These are phyloP conservation scores for Aspergillus cavernicola DNA, from an alignment of 495 filamentous ascomycete genomes.

Conservation along the genomic window DNA sequence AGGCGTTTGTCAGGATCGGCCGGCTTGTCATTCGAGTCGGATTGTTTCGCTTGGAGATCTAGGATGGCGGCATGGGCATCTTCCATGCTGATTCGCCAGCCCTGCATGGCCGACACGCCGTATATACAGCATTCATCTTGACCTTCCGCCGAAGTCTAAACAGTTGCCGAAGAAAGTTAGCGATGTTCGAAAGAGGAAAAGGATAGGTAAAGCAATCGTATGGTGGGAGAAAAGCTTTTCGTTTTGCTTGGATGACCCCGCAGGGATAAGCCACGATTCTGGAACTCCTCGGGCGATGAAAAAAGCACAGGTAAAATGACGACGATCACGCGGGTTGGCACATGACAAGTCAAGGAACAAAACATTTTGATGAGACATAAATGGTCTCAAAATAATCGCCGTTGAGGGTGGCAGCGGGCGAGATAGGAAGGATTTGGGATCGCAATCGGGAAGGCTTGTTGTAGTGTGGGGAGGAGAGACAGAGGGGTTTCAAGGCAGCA, in stretches of 20 bases:
- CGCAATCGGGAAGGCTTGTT: slow-evolving; percentile 15
- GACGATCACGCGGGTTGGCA: slow-evolving; percentile 3
- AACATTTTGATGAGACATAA: not conserved
- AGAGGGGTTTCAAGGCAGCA: slow-evolving; percentile 18
- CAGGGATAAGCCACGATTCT: slow-evolving; percentile 16
- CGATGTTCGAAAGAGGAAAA: not conserved
- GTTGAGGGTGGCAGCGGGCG: not conserved
- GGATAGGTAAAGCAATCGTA: slow-evolving; percentile 7
- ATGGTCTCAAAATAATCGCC: not conserved
- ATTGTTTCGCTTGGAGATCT: slow-evolving; percentile 69
- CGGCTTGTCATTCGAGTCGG: slow-evolving; percentile 53
- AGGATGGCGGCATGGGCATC: slow-evolving; percentile 88
- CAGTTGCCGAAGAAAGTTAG: slow-evolving; percentile 13
- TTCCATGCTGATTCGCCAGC: slow-evolving; percentile 99
- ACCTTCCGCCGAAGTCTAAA: slow-evolving; percentile 79
- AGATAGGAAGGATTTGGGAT: slow-evolving; percentile 16
- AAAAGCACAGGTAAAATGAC: slow-evolving; percentile 8
- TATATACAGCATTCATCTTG: slow-evolving; percentile 90
- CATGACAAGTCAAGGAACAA: not conserved
- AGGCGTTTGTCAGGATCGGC: slow-evolving; percentile 65
- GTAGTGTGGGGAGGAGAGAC: slow-evolving; percentile 31
- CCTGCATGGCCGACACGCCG: slow-evolving; percentile 97
- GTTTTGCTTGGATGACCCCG: slow-evolving; percentile 17
- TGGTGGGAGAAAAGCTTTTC: slow-evolving; percentile 8
- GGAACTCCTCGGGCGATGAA: slow-evolving; percentile 7